Evolutionary conservation across 371 early-diverging fungal species (phyloP).

Genomic region (Mortierella polycephala): DNA sequence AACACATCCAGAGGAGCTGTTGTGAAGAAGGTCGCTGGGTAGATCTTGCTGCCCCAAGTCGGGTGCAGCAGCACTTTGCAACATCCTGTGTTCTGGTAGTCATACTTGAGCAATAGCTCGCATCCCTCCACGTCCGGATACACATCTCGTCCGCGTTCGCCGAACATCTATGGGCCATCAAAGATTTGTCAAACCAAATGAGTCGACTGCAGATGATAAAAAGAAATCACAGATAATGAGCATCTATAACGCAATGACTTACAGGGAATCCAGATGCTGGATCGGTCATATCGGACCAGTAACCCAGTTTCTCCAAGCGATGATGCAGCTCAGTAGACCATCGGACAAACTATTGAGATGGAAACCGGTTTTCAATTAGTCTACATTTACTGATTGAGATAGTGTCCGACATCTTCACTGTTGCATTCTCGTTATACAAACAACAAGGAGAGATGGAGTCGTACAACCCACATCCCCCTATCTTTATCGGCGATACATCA

Average conservation of each 20-base stretch:
- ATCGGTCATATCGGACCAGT: slow-evolving; percentile 93
- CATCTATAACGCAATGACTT: slow-evolving; percentile 20
- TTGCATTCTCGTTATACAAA: background rate
- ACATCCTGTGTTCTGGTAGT: slow-evolving; percentile 80
- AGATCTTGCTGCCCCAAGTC: slow-evolving; percentile 85
- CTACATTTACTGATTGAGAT: too few relatives aligned
- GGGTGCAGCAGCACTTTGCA: slow-evolving; percentile 89
- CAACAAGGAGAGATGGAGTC: slow-evolving; percentile 5
- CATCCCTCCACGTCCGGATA: slow-evolving; percentile 92
- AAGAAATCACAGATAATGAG: background rate
- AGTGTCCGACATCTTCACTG: too few relatives aligned
- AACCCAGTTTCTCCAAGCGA: slow-evolving; percentile 65
- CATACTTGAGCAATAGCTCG: slow-evolving; percentile 76
- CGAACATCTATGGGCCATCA: slow-evolving; percentile 55
- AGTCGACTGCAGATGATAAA: background rate
- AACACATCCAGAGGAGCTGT: slow-evolving; percentile 79
- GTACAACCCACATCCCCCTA: too few relatives aligned
- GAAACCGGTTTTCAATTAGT: too few relatives aligned
- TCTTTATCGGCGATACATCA: background rate
- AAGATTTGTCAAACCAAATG: background rate
- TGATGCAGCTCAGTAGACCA: slow-evolving; percentile 73
- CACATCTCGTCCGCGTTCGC: slow-evolving; percentile 73
- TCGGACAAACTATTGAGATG: slow-evolving; percentile 68
- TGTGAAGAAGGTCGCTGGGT: slow-evolving; percentile 90
- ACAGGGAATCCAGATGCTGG: slow-evolving; percentile 94